Evolutionary conservation across 2,329 filamentous ascomycete genomes (phyloP).

Genomic region (Metarhizium album): DNA sequence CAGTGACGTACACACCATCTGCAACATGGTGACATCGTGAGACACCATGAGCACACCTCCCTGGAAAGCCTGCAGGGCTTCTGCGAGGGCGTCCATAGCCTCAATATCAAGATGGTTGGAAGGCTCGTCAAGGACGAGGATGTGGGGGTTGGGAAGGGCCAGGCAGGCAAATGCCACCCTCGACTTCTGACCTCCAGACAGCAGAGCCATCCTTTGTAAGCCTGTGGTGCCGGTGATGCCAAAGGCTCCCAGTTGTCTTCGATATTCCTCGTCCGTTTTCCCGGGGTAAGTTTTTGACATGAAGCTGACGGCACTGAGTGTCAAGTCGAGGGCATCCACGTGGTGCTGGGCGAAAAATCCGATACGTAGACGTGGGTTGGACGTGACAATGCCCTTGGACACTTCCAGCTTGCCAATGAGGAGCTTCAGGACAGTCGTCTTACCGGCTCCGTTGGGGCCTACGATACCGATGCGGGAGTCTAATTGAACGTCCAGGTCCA

Average conservation of each 20-base stretch:
- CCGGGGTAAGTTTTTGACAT: conserved; percentile 91
- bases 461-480: conserved; percentile 98
- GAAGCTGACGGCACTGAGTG: conserved; percentile 81
- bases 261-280: conserved; percentile 91
- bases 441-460: conserved; percentile 97
- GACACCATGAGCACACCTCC: conserved; percentile 97
- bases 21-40: conserved; percentile 97
- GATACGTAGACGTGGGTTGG: conserved; percentile 77
- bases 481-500: conserved; percentile 93
- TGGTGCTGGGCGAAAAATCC: conserved; percentile 99
- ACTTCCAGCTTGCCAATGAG: conserved; percentile 77
- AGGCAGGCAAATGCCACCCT: conserved; percentile 97
- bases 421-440: conserved; percentile 97
- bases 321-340: conserved; percentile 89
- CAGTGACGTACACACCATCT: conserved; percentile 85
- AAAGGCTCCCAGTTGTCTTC: conserved; percentile 83
- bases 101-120: conserved; percentile 99
- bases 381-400: conserved; percentile 70
- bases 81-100: conserved; percentile 90
- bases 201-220: conserved; percentile 84
- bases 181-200: conserved; percentile 97
- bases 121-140: conserved; percentile 94
- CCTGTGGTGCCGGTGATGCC: conserved; percentile 90
- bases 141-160: conserved; percentile 87
- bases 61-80: conserved; percentile 75